Conservation (phyloP, 208 protist genomes). For the Acanthamoeba royreba region DNA sequence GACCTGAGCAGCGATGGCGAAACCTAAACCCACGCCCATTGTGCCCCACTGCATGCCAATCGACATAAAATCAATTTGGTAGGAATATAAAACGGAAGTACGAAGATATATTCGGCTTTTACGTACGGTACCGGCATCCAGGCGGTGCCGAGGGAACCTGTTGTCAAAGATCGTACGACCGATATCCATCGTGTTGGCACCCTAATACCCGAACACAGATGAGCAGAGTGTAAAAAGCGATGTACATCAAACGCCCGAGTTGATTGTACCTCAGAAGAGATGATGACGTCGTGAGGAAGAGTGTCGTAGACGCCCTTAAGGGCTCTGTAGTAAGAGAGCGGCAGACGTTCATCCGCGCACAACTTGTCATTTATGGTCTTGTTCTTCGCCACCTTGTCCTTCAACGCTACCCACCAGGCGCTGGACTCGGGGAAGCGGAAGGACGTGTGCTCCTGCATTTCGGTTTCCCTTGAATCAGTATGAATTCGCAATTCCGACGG, state of each 20-base stretch:
- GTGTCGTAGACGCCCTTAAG: constrained; percentile 21
- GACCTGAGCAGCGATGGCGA: constrained; percentile 54
- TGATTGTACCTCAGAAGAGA: neutral
- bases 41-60: constrained; percentile 28
- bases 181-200: constrained; percentile 69
- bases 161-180: constrained; percentile 52
- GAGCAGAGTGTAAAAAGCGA: too few species aligned
- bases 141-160: constrained; percentile 44
- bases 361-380: neutral
- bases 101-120: too few species aligned
- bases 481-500: too few species aligned
- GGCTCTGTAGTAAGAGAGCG: constrained; percentile 46
- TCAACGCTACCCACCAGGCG: neutral
- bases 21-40: constrained; percentile 65
- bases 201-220: neutral
- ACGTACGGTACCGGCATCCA: constrained; percentile 56
- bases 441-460: neutral
- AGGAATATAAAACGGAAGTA: neutral
- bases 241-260: neutral
- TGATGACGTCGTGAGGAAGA: constrained; percentile 11
- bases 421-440: neutral
- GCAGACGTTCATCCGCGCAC: neutral
- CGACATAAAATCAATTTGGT: neutral
- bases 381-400: neutral
- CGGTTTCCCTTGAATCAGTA: too few species aligned